Evolutionary conservation across 2,329 filamentous ascomycete species (phyloP).

Genomic region (Penicillium corylophilum): DNA sequence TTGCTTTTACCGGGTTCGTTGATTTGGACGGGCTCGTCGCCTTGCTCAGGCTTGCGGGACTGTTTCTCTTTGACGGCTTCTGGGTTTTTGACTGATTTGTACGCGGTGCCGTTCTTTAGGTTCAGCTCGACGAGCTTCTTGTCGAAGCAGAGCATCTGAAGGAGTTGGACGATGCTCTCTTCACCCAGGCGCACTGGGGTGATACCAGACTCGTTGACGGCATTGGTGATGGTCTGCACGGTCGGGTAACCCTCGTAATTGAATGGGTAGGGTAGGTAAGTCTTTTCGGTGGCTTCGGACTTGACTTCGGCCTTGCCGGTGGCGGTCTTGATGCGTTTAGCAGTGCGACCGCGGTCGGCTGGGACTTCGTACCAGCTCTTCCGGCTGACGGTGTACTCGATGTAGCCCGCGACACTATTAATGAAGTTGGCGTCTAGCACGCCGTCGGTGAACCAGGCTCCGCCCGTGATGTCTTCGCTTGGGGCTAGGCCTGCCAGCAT

Average conservation of each 20-base stretch:
- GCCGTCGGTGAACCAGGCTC: conserved; percentile 90
- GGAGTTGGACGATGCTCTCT: conserved; percentile 76
- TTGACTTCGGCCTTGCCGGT: conserved; percentile 33
- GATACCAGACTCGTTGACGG: conserved; percentile 67
- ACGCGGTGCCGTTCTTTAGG: conserved; percentile 51
- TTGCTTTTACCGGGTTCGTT: conserved; percentile 63
- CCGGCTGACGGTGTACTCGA: conserved; percentile 70
- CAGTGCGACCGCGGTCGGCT: conserved; percentile 34
- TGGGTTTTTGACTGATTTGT: conserved; percentile 47
- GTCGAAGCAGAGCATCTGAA: conserved; percentile 88
- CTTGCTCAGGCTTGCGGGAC: conserved; percentile 31
- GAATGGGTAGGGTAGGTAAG: conserved; percentile 55
- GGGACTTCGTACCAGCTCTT: conserved; percentile 66
- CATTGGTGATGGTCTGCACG: conserved; percentile 70
- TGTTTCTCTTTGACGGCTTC: conserved; percentile 36
- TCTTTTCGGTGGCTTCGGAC: conserved; percentile 30
- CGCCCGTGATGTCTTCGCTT: conserved; percentile 86
- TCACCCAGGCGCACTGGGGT: conserved; percentile 69
- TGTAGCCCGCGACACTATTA: conserved; percentile 67
- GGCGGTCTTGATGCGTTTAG: conserved; percentile 43
- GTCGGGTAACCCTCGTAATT: conserved; percentile 80
- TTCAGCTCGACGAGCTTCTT: conserved; percentile 68
- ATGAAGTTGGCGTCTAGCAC: conserved; percentile 89
- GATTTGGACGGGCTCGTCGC: conserved; percentile 36
- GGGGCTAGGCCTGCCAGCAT: conserved; percentile 84